Evolutionary conservation across 306 rosid species (phyloP), one percentile per base, ranked within the genome.

Genomic region (Ochetophila trinervis): DNA sequence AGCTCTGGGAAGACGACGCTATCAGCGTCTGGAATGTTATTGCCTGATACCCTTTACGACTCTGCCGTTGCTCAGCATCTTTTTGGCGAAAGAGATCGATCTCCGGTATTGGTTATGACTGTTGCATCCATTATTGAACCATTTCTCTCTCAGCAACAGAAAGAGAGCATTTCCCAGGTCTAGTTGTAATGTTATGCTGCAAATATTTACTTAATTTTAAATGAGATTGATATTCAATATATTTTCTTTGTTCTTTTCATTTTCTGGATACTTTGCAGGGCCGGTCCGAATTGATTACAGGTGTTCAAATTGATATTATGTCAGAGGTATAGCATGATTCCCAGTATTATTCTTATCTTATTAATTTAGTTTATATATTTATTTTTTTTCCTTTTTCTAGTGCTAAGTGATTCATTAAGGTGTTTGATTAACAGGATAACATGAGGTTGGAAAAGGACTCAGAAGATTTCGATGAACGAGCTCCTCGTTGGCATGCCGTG

Each of bases 111-210:
- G 78, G 82, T 87, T 81, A 68, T 89, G 65, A 89, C 98, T 0
- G 87, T 83, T 71, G 91, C 98, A 34, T 93, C 98, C 8, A 60
- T 86, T 80, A 85, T 93, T 76, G 98, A 93, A 78, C 98, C 98
- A 60, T 93, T 87, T 76, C 79, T 89, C 45, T 64, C 96, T 22
- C 74, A 55, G 74, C 78, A 80, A 30, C 87, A 87, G 15, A 79
- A 93, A 81, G 71, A 86, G 55, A 79, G 42, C 30, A 53, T 83
- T 74, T 75, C 80, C 42, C 83, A 81, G 95, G 97, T 93, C 67
- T 68, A 53, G 60, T 73, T 57, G 11, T 57, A 8, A 4, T 45
- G 19, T 36, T 65, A 21, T 40, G 53, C 37, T 63, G 69, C 53
- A 37, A 15, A 48, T 50, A 35, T 11, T 52, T 63, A 68, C 16